A percentile compares a stretch with the other conserved stretches of the same genome.
phyloP scores from a whole-genome alignment of 2,329 filamentous ascomycete genomes.

The Fusarium sulawesiense region DNA sequence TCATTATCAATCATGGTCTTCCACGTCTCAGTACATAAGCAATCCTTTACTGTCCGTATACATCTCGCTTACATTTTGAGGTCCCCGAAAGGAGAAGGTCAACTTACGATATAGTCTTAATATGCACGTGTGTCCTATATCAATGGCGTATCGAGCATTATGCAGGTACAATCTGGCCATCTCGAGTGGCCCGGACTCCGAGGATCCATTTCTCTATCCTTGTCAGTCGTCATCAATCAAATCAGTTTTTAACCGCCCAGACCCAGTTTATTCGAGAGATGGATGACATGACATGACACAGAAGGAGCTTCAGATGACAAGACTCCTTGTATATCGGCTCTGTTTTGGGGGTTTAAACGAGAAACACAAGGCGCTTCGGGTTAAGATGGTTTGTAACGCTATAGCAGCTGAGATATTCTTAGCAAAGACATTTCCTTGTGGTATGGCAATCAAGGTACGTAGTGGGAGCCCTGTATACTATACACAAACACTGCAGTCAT shows the following conservation, averaged over 20 bases:
- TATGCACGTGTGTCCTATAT: conserved; percentile 39
- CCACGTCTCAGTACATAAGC: conserved; percentile 14
- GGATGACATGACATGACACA: conserved; percentile 10
- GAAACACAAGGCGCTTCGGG: conserved; percentile 37
- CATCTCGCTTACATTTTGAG: conserved; percentile 14
- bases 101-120: background rate
- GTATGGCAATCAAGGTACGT: conserved; percentile 6
- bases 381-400: conserved; percentile 6
- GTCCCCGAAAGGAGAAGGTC: conserved; percentile 23
- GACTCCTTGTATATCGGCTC: conserved; percentile 10
- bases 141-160: conserved; percentile 28
- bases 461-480: background rate
- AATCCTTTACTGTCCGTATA: background rate
- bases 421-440: conserved; percentile 12
- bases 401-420: conserved; percentile 21
- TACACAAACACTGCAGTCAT: conserved; percentile 28
- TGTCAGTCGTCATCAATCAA: conserved; percentile 18
- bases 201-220: conserved; percentile 37
- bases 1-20: conserved; percentile 1
- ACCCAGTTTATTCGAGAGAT: conserved; percentile 16
- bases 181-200: conserved; percentile 39
- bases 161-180: conserved; percentile 47
- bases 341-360: conserved; percentile 18
- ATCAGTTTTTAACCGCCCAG: conserved; percentile 31
- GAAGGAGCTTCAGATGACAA: conserved; percentile 17